These are phyloP conservation scores for Pleurotus sapidus DNA, from an alignment of 768 basidiomycete species.

Conservation along the genomic window DNA sequence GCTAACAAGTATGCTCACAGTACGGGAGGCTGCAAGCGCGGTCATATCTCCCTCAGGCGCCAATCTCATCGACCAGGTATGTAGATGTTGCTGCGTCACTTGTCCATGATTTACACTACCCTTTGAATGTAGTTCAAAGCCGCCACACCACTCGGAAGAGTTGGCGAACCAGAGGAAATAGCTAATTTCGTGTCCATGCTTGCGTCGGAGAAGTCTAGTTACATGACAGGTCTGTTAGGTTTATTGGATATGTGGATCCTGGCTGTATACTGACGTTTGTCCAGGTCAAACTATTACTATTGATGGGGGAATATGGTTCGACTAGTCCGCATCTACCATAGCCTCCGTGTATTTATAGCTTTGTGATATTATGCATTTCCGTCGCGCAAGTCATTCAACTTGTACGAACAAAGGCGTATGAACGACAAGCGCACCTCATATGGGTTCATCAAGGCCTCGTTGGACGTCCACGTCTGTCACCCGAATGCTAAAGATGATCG, in stretches of 20 bases:
- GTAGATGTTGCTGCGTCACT: neutral
- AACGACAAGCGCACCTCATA: slow-evolving; percentile 19
- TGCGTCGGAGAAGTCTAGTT: slow-evolving; percentile 28
- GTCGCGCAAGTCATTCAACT: no score
- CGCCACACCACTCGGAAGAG: slow-evolving; percentile 15
- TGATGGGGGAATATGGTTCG: slow-evolving; percentile 8
- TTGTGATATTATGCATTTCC: no score
- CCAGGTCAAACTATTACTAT: slow-evolving; percentile 9
- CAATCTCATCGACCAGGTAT: neutral
- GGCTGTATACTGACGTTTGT: neutral
- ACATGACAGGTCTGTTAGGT: slow-evolving; percentile 26
- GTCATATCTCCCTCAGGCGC: neutral
- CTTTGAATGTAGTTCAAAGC: slow-evolving; percentile 7
- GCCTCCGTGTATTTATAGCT: neutral
- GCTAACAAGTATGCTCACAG: slow-evolving; percentile 1
- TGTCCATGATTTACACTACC: neutral
- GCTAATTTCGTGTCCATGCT: slow-evolving; percentile 33
- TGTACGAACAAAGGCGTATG: no score
- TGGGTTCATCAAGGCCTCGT: slow-evolving; percentile 24
- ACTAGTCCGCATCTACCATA: neutral
- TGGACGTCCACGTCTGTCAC: slow-evolving; percentile 19
- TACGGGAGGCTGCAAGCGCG: slow-evolving; percentile 8
- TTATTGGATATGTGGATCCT: neutral
- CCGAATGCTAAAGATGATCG: slow-evolving; percentile 26
- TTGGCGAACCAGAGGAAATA: slow-evolving; percentile 27